Conservation (phyloP, 208 protist species). For the Trypanosoma cruzi region DNA sequence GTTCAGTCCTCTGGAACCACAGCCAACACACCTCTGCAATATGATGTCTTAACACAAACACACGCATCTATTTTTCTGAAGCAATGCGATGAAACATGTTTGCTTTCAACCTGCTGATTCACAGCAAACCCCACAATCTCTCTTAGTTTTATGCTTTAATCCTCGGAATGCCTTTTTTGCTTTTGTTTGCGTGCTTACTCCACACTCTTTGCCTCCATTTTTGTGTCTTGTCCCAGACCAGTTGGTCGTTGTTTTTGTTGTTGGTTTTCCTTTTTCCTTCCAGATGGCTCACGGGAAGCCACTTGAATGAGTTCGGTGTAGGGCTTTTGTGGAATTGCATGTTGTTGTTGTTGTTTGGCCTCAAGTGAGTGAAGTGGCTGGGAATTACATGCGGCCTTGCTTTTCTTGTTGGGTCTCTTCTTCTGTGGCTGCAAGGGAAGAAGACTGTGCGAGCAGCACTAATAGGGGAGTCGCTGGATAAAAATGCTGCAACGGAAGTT, state of each 20-base stretch:
- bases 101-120: slow-evolving; percentile 14
- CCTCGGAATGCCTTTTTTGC: too few relatives aligned
- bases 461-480: not conserved
- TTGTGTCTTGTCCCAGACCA: too few relatives aligned
- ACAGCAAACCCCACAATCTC: not conserved
- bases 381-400: too few relatives aligned
- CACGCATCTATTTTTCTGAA: slow-evolving; percentile 84
- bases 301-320: too few relatives aligned
- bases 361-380: too few relatives aligned
- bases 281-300: too few relatives aligned
- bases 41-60: slow-evolving; percentile 38
- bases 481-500: slow-evolving; percentile 3
- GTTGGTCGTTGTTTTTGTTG: too few relatives aligned
- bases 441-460: not conserved
- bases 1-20: not conserved
- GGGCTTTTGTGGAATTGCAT: too few relatives aligned
- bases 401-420: not conserved
- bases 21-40: not conserved
- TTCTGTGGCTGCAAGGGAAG: not conserved
- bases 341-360: too few relatives aligned
- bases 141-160: not conserved
- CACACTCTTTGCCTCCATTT: too few relatives aligned
- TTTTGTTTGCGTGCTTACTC: too few relatives aligned
- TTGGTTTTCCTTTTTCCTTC: too few relatives aligned
- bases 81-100: slow-evolving; percentile 24